Base-by-base conservation (phyloP, 1,284 basidiomycete genomes). In the Boletellus deceptivus region DNA sequence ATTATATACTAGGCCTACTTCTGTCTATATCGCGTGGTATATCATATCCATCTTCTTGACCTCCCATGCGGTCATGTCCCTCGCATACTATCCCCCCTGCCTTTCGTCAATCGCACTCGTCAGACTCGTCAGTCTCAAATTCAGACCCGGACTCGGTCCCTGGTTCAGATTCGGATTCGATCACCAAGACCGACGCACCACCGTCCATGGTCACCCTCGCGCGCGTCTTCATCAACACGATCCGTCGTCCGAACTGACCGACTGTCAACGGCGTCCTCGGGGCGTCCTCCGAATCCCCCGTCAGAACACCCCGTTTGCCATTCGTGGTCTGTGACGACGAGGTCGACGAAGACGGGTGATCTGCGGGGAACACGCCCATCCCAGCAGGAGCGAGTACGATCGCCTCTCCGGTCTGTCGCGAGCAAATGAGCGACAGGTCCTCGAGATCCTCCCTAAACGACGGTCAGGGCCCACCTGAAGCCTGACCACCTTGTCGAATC, bases 401-500 rank as follows among this genome's bases (percentile, higher is more conserved):
- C 0, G 82, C 80, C 61, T 85, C 74, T 2, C 83, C 83, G 0
- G 82, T 83, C 81, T 83, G 55, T 39, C 48, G 24, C 2, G 2
- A 17, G 0, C 4, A 37, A 17, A 47, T 29, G 27, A 14, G 27
- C 45, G 29, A 10, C 29, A 5, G 4, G 29, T 31, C 29, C 8
- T 11, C 29, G 13, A 31, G 1, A 13, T 31, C 11, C 29, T 31
- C 29, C 29, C 2, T 31, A 31, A 4, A 31, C 5, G 29, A 31
- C 29, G 29, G 1, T 31, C 11, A 11, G 0, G 29, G 17, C 69
- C 39, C 54, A 84, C 83, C 73, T 81, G 74, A 14, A 87, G 67
- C 47, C 67, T 77, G 16, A 84, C 82, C 18, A 87, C 76, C 43
- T 76, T 72, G 57, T 84, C 79, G 53, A 86, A 84, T 0, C 77